Conservation (phyloP, 805 yeast species). For the Sugiyamaella marilandica region DNA sequence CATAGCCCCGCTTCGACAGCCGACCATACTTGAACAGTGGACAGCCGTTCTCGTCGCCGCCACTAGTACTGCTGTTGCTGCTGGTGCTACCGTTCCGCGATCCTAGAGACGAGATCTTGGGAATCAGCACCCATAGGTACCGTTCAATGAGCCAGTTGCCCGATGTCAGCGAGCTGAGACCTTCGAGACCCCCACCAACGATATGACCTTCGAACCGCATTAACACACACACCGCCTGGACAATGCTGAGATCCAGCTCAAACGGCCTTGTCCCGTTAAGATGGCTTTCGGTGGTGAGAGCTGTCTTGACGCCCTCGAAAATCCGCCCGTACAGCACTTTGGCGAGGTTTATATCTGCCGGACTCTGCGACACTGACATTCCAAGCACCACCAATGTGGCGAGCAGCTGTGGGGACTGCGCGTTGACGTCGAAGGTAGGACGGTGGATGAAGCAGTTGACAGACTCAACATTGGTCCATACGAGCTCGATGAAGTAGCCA, state of each 20-base stretch:
- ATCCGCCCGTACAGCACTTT: conserved; percentile 19
- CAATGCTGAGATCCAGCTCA: conserved; percentile 20
- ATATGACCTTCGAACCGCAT: conserved; percentile 27
- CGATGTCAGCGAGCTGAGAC: conserved; percentile 8
- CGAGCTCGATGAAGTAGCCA: conserved; percentile 19
- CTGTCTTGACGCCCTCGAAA: conserved; percentile 22
- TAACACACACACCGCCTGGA: conserved; percentile 30
- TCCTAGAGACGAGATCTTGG: conserved; percentile 19
- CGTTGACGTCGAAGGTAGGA: conserved; percentile 28
- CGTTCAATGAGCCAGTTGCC: conserved; percentile 24
- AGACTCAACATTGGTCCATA: conserved; percentile 24
- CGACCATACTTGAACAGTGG: conserved; percentile 26
- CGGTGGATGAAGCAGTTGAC: conserved; percentile 26
- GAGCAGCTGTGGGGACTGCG: conserved; percentile 24
- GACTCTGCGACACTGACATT: conserved; percentile 24
- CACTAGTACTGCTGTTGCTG: neutral
- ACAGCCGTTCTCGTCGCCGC: neutral
- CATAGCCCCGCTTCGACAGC: conserved; percentile 23
- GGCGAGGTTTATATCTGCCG: conserved; percentile 17
- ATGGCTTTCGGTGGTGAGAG: conserved; percentile 14
- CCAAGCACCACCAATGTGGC: conserved; percentile 29
- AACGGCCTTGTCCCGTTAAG: conserved; percentile 11
- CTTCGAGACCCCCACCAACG: conserved; percentile 18
- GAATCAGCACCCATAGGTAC: conserved; percentile 22
- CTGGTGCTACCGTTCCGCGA: conserved; percentile 1